These are phyloP conservation scores for Pseudogymnoascus sp. DNA, from an alignment of 2,329 filamentous ascomycete genomes.

Conservation along the genomic window DNA sequence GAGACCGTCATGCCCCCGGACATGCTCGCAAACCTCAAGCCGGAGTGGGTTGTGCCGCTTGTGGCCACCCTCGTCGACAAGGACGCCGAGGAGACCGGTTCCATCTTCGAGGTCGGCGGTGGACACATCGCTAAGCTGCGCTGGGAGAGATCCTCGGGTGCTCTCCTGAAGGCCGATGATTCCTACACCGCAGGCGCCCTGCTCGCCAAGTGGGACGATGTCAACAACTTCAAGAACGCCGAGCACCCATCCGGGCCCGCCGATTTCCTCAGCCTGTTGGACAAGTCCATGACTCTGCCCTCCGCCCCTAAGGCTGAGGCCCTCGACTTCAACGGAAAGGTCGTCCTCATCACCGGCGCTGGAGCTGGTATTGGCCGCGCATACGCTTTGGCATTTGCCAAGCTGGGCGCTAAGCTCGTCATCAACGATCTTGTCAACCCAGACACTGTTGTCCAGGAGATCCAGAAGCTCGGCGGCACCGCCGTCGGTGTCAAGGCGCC, in stretches of 20 bases:
- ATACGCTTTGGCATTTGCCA: slow-evolving; percentile 82
- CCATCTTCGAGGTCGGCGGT: slow-evolving; percentile 89
- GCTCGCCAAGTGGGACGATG: slow-evolving; percentile 80
- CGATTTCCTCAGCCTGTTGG: slow-evolving; percentile 80
- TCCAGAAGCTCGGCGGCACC: slow-evolving; percentile 80
- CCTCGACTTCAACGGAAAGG: slow-evolving; percentile 75
- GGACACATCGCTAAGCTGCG: slow-evolving; percentile 87
- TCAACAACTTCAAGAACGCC: slow-evolving; percentile 77
- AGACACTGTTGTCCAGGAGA: slow-evolving; percentile 84
- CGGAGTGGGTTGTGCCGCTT: slow-evolving; percentile 90
- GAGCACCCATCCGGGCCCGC: slow-evolving; percentile 78
- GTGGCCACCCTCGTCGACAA: slow-evolving; percentile 84
- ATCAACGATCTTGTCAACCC: slow-evolving; percentile 96
- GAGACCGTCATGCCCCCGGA: slow-evolving; percentile 94
- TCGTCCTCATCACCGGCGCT: slow-evolving; percentile 79
- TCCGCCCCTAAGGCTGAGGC: slow-evolving; percentile 65
- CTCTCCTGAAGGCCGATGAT: slow-evolving; percentile 81
- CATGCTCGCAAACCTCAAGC: slow-evolving; percentile 66
- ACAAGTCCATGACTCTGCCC: slow-evolving; percentile 72
- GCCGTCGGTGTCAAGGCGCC: slow-evolving; percentile 90
- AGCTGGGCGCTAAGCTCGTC: slow-evolving; percentile 75
- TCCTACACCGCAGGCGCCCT: slow-evolving; percentile 82
- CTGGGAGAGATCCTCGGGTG: slow-evolving; percentile 89
- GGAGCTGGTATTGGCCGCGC: slow-evolving; percentile 86
- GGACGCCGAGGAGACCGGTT: slow-evolving; percentile 73